Base-by-base conservation (phyloP, 495 filamentous ascomycete species). In the Delitschia confertaspora region DNA sequence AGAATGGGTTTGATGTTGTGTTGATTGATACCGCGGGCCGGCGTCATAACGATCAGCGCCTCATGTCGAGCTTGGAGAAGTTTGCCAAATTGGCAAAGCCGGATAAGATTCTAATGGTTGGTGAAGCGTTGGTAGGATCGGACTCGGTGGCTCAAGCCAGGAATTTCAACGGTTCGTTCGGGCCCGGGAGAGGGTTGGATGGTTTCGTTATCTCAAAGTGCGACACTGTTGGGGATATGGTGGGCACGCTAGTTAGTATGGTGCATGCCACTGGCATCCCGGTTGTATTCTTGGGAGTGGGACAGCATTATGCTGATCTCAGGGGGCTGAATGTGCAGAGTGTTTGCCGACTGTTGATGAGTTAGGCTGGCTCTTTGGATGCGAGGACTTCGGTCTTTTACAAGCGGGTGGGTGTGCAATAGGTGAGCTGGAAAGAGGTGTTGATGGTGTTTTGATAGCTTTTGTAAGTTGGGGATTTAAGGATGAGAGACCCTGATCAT, bases 51-150 rank as follows among this genome's bases (percentile, higher is more conserved):
- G 91, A 98, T 60, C 76, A 85, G 58, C 78, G 91, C 0, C 72
- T 98, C 42, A 96, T 98, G 93, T 86, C 82, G 11, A 85, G 79
- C 3, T 68, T 98, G 26, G 89, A 95, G 68, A 96, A 96, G 56
- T 98, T 98, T 58, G 91, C 84, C 51, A 91, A 93, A 57, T 82
- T 95, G 57, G 91, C 91, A 6, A 72, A 86, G 38, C 93, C 93
- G 2, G 88, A 98, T 61, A 96, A 98, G 71, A 95, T 96, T 46
- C 74, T 98, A 56, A 96, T 98, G 91, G 91, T 98, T 59, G 91
- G 88, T 45, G 91, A 98, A 74, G 91, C 91, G 16, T 72, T 98
- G 6, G 93, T 96, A 2, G 91, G 91, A 17, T 89, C 82, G 6
- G 93, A 98, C 61, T 85, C 82, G 14, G 93, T 98, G 27, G 83